Evolutionary conservation across 2,329 filamentous ascomycete genomes (phyloP).

Genomic region (Fusarium subglutinans): DNA sequence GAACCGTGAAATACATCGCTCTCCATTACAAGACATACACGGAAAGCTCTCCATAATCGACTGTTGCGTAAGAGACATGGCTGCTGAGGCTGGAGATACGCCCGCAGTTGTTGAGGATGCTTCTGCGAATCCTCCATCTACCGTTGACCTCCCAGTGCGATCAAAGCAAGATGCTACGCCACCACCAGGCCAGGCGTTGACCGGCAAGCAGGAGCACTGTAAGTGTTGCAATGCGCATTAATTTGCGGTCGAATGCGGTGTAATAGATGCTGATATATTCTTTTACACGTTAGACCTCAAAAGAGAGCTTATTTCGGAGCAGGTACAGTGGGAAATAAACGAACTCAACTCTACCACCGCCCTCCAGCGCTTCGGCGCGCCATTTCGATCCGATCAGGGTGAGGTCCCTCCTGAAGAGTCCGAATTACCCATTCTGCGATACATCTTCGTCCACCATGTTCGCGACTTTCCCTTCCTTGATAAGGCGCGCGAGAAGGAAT

Average conservation of each 20-base stretch:
- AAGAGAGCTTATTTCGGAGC: slow-evolving; percentile 89
- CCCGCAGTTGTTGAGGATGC: slow-evolving; percentile 34
- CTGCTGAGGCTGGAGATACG: slow-evolving; percentile 40
- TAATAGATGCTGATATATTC: slow-evolving; percentile 20
- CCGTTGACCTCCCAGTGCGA: slow-evolving; percentile 45
- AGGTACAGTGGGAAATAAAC: slow-evolving; percentile 88
- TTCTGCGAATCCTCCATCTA: slow-evolving; percentile 20
- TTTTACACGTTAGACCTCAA: slow-evolving; percentile 74
- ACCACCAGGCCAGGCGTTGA: slow-evolving; percentile 66
- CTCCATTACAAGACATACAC: not conserved
- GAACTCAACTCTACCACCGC: slow-evolving; percentile 96
- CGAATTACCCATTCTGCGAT: slow-evolving; percentile 90
- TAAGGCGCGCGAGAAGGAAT: slow-evolving; percentile 97
- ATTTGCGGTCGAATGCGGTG: not conserved
- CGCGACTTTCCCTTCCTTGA: slow-evolving; percentile 98
- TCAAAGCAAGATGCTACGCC: slow-evolving; percentile 44
- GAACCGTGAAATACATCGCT: not conserved
- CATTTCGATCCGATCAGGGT: slow-evolving; percentile 90
- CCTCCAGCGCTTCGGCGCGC: slow-evolving; percentile 92
- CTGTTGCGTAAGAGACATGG: slow-evolving; percentile 39
- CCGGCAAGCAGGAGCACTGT: slow-evolving; percentile 99
- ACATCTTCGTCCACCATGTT: slow-evolving; percentile 98
- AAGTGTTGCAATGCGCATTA: slow-evolving; percentile 46
- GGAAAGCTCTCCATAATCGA: slow-evolving; percentile 7
- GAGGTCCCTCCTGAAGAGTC: slow-evolving; percentile 94